Conservation (phyloP, 495 filamentous ascomycete species). For the Neurospora hispaniola region DNA sequence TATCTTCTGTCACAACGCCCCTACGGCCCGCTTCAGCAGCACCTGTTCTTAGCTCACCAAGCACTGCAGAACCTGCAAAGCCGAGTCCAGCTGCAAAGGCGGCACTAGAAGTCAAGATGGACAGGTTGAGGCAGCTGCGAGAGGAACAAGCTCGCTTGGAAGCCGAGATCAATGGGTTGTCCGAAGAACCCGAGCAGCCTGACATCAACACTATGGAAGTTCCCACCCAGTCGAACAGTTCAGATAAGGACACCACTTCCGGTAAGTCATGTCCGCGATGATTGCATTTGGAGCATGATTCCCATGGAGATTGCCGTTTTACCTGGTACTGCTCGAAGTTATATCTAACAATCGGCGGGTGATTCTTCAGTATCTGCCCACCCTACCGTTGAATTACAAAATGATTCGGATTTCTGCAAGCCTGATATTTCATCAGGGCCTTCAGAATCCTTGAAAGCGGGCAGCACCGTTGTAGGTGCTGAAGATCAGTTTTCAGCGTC, state of each 20-base stretch:
- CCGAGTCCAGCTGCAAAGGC: slow-evolving; percentile 15
- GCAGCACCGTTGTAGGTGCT: not conserved
- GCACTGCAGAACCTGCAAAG: slow-evolving; percentile 11
- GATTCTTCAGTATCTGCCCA: not conserved
- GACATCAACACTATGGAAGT: slow-evolving; percentile 32
- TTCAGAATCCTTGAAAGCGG: not conserved
- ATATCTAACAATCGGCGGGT: not conserved
- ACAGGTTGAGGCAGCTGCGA: slow-evolving; percentile 42
- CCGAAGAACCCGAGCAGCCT: slow-evolving; percentile 45
- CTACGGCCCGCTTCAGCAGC: not conserved
- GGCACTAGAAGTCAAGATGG: slow-evolving; percentile 37
- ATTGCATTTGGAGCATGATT: not conserved
- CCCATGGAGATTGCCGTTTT: not conserved
- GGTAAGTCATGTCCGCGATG: slow-evolving; percentile 1
- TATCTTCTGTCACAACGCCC: not conserved
- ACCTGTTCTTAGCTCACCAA: slow-evolving; percentile 4
- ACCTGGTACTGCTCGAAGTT: not conserved
- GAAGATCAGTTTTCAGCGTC: not conserved
- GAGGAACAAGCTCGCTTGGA: slow-evolving; percentile 50
- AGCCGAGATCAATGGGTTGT: slow-evolving; percentile 39
- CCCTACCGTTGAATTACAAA: not conserved
- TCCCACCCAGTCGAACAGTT: slow-evolving; percentile 4
- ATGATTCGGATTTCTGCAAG: not conserved
- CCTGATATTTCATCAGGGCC: not conserved
- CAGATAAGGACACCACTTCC: not conserved